Evolutionary conservation across 352 stramenopile species (phyloP), one percentile per base, ranked within the genome.

Genomic region (Pythium sukuiense): DNA sequence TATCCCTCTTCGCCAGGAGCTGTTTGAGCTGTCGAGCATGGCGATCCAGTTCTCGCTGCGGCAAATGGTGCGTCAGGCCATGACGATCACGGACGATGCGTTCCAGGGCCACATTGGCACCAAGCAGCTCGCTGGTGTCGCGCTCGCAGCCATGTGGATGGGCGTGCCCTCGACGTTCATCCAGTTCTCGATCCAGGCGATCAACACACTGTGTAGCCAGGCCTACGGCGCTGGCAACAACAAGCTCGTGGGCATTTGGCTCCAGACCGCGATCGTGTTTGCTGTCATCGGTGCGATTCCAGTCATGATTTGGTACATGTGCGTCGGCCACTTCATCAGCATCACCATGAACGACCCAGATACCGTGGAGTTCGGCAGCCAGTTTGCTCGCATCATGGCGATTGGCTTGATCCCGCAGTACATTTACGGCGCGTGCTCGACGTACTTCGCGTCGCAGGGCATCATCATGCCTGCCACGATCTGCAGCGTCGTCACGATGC

Each of bases 181-280:
- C 26, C 73, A 77, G 69, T 82, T 77, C 32, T 74, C 71, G 8
- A 82, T 84, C 63, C 70, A 81, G 48, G 76, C 77, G 12, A 77
- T 85, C 54, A 85, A 73, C 35, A 79, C 76, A 53, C 68, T 88
- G 14, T 85, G 71, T 60, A 77, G 63, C 30, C 80, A 88, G 35
- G 80, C 80, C 11, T 80, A 83, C 32, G 80, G 80, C 30, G 77
- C 80, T 16, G 74, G 76, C 45, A 86, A 88, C 65, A 77, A 76
- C 41, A 67, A 76, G 32, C 75, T 88, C 53, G 69, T 81, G 32
- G 75, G 75, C 30, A 72, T 73, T 27, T 88, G 80, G 80, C 77
- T 88, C 6, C 76, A 83, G 62, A 83, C 76, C 6, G 69, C 65
- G 7, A 72, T 88, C 24, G 37, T 78, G 12, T 72, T 79, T 50